Evolutionary conservation across 345 rosid genomes (phyloP).

Genomic region (Schrenkiella parvula): DNA sequence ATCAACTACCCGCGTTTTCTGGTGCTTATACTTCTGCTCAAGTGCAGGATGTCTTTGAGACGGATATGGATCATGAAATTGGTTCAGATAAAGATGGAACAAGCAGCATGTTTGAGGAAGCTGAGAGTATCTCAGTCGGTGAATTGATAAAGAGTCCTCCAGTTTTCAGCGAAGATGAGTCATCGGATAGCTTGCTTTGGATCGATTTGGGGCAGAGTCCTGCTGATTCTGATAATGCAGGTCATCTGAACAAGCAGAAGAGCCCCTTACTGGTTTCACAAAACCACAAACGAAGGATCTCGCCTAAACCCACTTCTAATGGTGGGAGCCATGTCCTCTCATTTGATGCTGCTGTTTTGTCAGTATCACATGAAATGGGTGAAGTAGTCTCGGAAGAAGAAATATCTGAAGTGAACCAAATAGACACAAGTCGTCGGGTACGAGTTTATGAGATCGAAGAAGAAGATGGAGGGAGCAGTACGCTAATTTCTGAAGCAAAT

Average conservation of each 20-base stretch:
- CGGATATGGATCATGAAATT: constrained; percentile 85
- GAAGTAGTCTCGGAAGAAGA: constrained; percentile 57
- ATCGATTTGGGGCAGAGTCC: constrained; percentile 98
- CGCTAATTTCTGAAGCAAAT: constrained; percentile 23
- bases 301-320: constrained; percentile 57
- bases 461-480: constrained; percentile 47
- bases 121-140: constrained; percentile 84
- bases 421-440: constrained; percentile 3
- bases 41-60: constrained; percentile 86
- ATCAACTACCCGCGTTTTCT: constrained; percentile 90
- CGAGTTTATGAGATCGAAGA: constrained; percentile 67
- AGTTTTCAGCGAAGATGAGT: constrained; percentile 92
- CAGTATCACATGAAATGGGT: constrained; percentile 79
- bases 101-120: constrained; percentile 93
- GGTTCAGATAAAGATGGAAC: constrained; percentile 79
- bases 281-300: constrained; percentile 52
- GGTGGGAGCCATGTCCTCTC: constrained; percentile 66
- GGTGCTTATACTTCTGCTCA: constrained; percentile 87
- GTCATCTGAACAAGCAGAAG: constrained; percentile 52
- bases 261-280: constrained; percentile 59
- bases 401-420: constrained; percentile 32
- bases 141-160: constrained; percentile 99
- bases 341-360: constrained; percentile 89
- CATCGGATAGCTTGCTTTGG: constrained; percentile 86
- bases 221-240: constrained; percentile 56